Percentiles rank a stretch among this genome's conserved stretches.
phyloP scores from a whole-genome alignment of 345 rosid genomes.

The Sisymbrium altissimum region DNA sequence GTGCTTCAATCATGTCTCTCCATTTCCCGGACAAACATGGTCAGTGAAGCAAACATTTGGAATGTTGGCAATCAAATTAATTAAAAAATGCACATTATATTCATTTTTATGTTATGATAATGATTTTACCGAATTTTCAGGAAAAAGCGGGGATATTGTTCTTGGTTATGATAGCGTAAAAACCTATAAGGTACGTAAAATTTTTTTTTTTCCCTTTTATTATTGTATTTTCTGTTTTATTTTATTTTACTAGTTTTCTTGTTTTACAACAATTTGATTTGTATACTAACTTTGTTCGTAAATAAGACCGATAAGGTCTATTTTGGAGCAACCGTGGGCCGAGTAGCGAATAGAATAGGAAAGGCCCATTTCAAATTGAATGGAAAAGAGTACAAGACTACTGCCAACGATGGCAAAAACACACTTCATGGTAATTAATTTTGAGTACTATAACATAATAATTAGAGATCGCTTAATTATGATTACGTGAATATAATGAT shows the following conservation, averaged over 20 bases:
- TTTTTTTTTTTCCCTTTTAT: neutral
- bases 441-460: neutral
- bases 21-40: slow-evolving; percentile 80
- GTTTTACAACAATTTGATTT: neutral
- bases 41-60: slow-evolving; percentile 24
- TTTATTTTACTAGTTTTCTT: neutral
- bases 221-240: neutral
- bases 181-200: slow-evolving; percentile 51
- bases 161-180: slow-evolving; percentile 71
- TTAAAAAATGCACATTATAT: neutral
- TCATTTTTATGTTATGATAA: neutral
- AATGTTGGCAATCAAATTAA: neutral
- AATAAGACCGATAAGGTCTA: slow-evolving; percentile 56
- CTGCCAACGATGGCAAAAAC: slow-evolving; percentile 75
- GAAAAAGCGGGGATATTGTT: slow-evolving; percentile 63
- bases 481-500: neutral
- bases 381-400: slow-evolving; percentile 57
- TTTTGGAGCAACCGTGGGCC: slow-evolving; percentile 78
- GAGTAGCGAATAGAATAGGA: slow-evolving; percentile 78
- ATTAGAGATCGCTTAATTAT: neutral
- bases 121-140: slow-evolving; percentile 38
- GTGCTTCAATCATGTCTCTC: slow-evolving; percentile 72
- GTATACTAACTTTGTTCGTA: neutral
- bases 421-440: slow-evolving; percentile 66
- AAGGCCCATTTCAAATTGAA: slow-evolving; percentile 65